Evolutionary conservation across 2,329 filamentous ascomycete genomes (phyloP), one percentile per base, ranked within the genome.

Genomic region (Didymella keratinophila): DNA sequence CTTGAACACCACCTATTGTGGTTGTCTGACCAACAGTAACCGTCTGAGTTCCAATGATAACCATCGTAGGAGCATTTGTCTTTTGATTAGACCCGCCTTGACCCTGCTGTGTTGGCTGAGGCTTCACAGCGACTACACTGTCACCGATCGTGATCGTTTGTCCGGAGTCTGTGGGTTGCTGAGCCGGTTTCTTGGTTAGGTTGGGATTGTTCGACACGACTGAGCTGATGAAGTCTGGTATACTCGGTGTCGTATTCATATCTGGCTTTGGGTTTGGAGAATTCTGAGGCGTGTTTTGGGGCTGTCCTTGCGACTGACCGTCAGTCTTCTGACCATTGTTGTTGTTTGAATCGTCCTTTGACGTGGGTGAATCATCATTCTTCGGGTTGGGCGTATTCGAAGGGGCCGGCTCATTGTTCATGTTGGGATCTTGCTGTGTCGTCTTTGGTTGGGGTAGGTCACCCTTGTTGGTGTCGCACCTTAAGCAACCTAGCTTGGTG

Each of bases 1-100:
- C 65, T n/a, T 65, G 62, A 9, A 75, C 69, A 30, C 74, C 73
- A 28, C 74, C 72, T 21, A 75, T 68, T 2, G 64, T 73, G 7
- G 64, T 71, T 2, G 67, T 70, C 36, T 76, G 64, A 6, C 74
- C 75, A 28, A 65, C 62, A n/a, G 62, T 68, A 18, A 76, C 51
- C 10, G 73, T 75, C 36, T 66, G 41, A 0, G 66, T 59, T 1
- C 71, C 74, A 39, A 73, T 62, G 1, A 73, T 62, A 20, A 74
- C 63, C 12, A 53, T 37, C 1, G 67, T 61, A 16, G 60, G 62
- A 14, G 41, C 49, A 34, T 56, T 50, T 18, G 60, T 62, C 44
- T 65, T 56, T 32, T 62, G 58, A 21, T 47, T 52, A 16, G 59
- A 46, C 27, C 36, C 56, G 21, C 36, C 47, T 20, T 61, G 49